Percentiles rank a stretch among this genome's conserved stretches.
These are phyloP conservation scores for Xylaria sp. DNA, from an alignment of 2,329 filamentous ascomycete species.

Conservation along the genomic window DNA sequence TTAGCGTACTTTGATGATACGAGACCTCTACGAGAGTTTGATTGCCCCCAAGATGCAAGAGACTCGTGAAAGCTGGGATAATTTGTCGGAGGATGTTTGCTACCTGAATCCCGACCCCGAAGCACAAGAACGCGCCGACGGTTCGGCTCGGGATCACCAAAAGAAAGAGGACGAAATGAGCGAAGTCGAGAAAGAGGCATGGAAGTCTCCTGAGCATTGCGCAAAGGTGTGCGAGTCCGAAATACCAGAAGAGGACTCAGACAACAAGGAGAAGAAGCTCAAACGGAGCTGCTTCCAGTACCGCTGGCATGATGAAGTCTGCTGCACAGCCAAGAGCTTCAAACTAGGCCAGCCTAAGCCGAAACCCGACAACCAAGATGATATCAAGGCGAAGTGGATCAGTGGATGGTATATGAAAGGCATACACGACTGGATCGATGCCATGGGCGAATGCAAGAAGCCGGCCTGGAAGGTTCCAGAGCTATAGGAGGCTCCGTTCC, in stretches of 20 bases:
- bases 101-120: conserved; percentile 38
- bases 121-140: conserved; percentile 33
- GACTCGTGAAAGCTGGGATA: conserved; percentile 47
- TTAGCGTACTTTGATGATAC: conserved; percentile 41
- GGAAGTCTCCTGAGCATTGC: conserved; percentile 43
- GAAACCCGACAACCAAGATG: conserved; percentile 26
- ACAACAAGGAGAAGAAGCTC: conserved; percentile 30
- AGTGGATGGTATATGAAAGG: conserved; percentile 45
- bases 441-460: conserved; percentile 39
- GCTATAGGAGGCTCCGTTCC: conserved; percentile 18
- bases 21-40: conserved; percentile 46
- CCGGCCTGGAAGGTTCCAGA: conserved; percentile 38
- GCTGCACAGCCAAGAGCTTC: conserved; percentile 41
- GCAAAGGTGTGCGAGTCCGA: conserved; percentile 44
- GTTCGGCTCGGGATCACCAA: conserved; percentile 32
- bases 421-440: conserved; percentile 44
- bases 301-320: conserved; percentile 40
- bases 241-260: conserved; percentile 31
- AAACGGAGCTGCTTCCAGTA: conserved; percentile 42
- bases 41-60: conserved; percentile 41
- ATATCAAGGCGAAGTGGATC: conserved; percentile 32
- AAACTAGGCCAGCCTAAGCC: conserved; percentile 39
- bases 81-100: conserved; percentile 44
- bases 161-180: conserved; percentile 38
- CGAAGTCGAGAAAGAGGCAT: conserved; percentile 40